Evolutionary conservation across 768 basidiomycete species (phyloP).

Genomic region (Mycena leptocephala): DNA sequence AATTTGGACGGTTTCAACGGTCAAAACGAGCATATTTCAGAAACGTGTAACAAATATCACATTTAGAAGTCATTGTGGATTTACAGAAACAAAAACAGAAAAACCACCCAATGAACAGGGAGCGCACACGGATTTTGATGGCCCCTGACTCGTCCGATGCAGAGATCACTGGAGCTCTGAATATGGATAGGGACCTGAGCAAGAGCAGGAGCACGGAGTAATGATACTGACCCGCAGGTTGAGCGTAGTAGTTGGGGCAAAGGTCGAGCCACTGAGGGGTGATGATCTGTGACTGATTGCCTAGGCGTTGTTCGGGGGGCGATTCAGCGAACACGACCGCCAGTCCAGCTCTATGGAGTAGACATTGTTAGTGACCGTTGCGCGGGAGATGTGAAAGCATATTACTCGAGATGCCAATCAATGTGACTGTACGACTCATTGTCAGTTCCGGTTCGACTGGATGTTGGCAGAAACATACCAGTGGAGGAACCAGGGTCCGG

Average conservation of each 20-base stretch:
- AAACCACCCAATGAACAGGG: too few species aligned
- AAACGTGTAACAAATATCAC: too few species aligned
- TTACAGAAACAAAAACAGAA: too few species aligned
- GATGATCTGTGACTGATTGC: conserved; percentile 42
- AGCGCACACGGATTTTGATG: too few species aligned
- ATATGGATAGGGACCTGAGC: too few species aligned
- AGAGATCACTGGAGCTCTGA: too few species aligned
- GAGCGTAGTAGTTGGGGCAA: conserved; percentile 17
- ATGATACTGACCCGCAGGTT: background rate
- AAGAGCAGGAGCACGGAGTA: too few species aligned
- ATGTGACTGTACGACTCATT: background rate
- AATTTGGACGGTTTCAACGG: too few species aligned
- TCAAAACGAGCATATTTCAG: too few species aligned
- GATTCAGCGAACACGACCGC: conserved; percentile 55
- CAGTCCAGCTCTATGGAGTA: conserved; percentile 34
- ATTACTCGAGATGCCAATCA: background rate
- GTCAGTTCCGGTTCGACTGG: background rate
- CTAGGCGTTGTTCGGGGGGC: conserved; percentile 41
- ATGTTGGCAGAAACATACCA: background rate
- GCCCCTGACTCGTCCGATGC: too few species aligned
- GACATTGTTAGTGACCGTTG: background rate
- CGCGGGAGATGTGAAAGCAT: background rate
- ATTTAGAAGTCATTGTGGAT: too few species aligned
- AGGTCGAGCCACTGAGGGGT: conserved; percentile 32
- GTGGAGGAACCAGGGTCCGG: background rate